phyloP scores from a whole-genome alignment of 2,329 filamentous ascomycete genomes.

The Epichloe hybrida region DNA sequence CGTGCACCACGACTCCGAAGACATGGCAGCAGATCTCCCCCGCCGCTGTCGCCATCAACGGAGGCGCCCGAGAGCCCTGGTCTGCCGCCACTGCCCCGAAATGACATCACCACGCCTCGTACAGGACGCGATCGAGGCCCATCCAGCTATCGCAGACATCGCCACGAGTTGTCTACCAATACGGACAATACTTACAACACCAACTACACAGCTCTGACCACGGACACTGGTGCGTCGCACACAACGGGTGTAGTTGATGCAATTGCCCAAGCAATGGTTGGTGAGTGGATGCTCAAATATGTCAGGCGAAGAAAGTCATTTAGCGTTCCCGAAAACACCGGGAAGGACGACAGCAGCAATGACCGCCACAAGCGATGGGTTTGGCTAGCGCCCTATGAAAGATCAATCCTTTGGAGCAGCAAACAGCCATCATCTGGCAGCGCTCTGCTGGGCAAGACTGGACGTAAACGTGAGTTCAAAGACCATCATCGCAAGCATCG shows the following conservation, averaged over 20 bases:
- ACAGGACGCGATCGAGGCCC: slow-evolving; percentile 25
- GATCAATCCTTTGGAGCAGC: slow-evolving; percentile 94
- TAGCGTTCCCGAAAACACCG: slow-evolving; percentile 55
- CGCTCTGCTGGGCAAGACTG: slow-evolving; percentile 84
- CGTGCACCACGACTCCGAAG: slow-evolving; percentile 36
- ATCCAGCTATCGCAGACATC: slow-evolving; percentile 32
- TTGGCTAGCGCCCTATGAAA: slow-evolving; percentile 93
- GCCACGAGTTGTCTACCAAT: slow-evolving; percentile 46
- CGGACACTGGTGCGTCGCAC: slow-evolving; percentile 45
- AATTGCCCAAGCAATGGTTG: slow-evolving; percentile 96
- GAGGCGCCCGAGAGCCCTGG: slow-evolving; percentile 55
- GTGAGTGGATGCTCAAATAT: slow-evolving; percentile 94
- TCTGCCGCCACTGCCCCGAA: slow-evolving; percentile 59
- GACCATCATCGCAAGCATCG: neutral
- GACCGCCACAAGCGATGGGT: slow-evolving; percentile 94
- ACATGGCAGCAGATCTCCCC: slow-evolving; percentile 47
- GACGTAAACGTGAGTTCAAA: slow-evolving; percentile 69
- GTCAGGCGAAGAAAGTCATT: slow-evolving; percentile 83
- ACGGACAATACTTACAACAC: slow-evolving; percentile 34
- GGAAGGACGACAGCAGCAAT: slow-evolving; percentile 56
- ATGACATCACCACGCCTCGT: slow-evolving; percentile 53
- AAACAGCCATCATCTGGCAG: slow-evolving; percentile 85
- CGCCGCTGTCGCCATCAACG: slow-evolving; percentile 53
- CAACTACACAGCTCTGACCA: slow-evolving; percentile 22
- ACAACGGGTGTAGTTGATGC: slow-evolving; percentile 81